These are phyloP conservation scores for Termitomyces sp. DNA, from an alignment of 768 basidiomycete species.

Conservation along the genomic window DNA sequence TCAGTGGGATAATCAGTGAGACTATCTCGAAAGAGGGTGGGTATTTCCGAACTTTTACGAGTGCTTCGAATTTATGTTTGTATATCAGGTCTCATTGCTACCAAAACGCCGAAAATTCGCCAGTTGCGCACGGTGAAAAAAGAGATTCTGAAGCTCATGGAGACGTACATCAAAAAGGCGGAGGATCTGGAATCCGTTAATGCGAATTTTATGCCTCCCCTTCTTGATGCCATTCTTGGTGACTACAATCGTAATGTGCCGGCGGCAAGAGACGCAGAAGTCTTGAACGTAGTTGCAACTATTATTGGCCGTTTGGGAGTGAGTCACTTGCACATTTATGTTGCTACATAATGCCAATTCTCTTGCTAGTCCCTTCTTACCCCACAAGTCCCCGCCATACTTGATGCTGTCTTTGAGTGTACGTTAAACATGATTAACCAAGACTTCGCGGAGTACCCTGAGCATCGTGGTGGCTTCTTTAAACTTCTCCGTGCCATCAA, in stretches of 20 bases:
- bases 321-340: constrained; percentile 20
- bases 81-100: constrained; percentile 73
- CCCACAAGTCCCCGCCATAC: constrained; percentile 89
- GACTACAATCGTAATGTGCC: constrained; percentile 96
- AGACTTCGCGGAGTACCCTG: constrained; percentile 98
- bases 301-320: constrained; percentile 88
- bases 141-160: constrained; percentile 95
- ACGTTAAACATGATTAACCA: constrained; percentile 99
- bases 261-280: constrained; percentile 91
- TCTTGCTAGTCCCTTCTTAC: constrained; percentile 67
- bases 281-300: constrained; percentile 94
- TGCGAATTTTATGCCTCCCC: constrained; percentile 84
- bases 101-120: constrained; percentile 95
- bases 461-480: constrained; percentile 97
- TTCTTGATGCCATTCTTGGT: constrained; percentile 95
- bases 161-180: constrained; percentile 95
- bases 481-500: constrained; percentile 92
- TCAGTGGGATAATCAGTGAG: constrained; percentile 93
- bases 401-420: constrained; percentile 96
- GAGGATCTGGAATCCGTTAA: constrained; percentile 96
- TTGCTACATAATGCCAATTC: constrained; percentile 8
- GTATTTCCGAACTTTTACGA: constrained; percentile 8
- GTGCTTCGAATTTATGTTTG: constrained; percentile 3
- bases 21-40: constrained; percentile 81
- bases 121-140: constrained; percentile 96